phyloP scores from a whole-genome alignment of 306 rosid genomes.

The Vicia sativa region DNA sequence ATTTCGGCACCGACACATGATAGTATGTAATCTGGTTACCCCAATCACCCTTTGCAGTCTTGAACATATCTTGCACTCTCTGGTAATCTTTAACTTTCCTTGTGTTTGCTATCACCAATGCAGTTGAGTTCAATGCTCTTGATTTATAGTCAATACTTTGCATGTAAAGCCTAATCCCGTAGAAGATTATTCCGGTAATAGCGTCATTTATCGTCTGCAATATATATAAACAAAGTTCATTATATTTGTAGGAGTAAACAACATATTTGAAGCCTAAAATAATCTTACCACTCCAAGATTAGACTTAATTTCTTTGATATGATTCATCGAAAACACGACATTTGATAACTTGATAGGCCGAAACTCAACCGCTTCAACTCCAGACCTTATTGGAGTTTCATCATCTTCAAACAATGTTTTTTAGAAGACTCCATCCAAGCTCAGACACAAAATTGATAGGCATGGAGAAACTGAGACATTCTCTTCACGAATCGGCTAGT shows the following conservation, averaged over 20 bases:
- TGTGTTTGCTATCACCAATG: slow-evolving; percentile 11
- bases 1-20: slow-evolving; percentile 24
- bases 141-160: slow-evolving; percentile 19
- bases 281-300: slow-evolving; percentile 35
- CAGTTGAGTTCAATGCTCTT: slow-evolving; percentile 19
- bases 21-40: slow-evolving; percentile 9
- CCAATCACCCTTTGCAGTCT: slow-evolving; percentile 28
- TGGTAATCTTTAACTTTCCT: slow-evolving; percentile 18
- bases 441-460: slow-evolving; percentile 11
- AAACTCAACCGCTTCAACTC: not conserved
- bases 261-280: not conserved
- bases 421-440: slow-evolving; percentile 6
- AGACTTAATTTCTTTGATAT: slow-evolving; percentile 32
- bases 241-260: not conserved
- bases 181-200: slow-evolving; percentile 33
- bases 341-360: not conserved
- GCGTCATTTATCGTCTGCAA: slow-evolving; percentile 35
- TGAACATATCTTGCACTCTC: slow-evolving; percentile 24
- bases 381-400: slow-evolving; percentile 29
- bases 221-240: not conserved
- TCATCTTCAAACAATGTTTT: slow-evolving; percentile 21
- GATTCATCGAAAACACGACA: slow-evolving; percentile 18
- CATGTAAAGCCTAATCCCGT: slow-evolving; percentile 32
- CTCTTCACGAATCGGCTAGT: not conserved
- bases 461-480: not conserved